Evolutionary conservation across 2,329 filamentous ascomycete species (phyloP), one percentile per base, ranked within the genome.

Genomic region (Nemania serpens): DNA sequence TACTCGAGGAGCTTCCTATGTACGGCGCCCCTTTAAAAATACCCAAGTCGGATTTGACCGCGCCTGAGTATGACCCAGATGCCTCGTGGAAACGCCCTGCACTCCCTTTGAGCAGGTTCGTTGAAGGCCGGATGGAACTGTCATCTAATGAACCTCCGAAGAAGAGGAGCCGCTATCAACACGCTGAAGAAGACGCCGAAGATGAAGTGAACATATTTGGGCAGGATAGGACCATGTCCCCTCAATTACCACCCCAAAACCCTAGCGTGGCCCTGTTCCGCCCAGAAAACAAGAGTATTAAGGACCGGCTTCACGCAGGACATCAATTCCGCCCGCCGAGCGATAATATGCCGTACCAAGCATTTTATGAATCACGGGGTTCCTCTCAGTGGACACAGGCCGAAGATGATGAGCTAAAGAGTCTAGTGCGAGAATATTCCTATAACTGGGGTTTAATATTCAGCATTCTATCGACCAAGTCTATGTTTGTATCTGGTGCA

Each of bases 381-480:
- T 88, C 93, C 1, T 98, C 95, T 2, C 93, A 97, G 71, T 99
- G 95, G 95, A 91, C 92, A 0, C 84, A 87, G 72, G 82, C 89
- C 2, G 95, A 99, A 73, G 95, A 99, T 68, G 93, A 98, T 69
- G 92, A 96, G 75, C 81, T 99, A 6, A 88, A 91, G 55, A 84
- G 83, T 47, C 82, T 96, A 42, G 95, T 97, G 17, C 90, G 92
- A 68, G 92, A 98, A 65, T 96, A 95, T 71, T 92, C 92, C 0
- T 98, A 97, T 79, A 99, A 99, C 70, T 99, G 95, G 95, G 96
- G 93, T 2, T 81, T 99, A 5, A 97, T 98, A 55, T 91, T 93
- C 1, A 91, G 86, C 68, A 88, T 94, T 61, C 79, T 98, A 55
- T 84, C 87, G 1, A 84, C 89, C 15, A 87, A 86, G 54, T 96